phyloP scores from a whole-genome alignment of 108 stramenopile species.

The Nannochloropsis salina region DNA sequence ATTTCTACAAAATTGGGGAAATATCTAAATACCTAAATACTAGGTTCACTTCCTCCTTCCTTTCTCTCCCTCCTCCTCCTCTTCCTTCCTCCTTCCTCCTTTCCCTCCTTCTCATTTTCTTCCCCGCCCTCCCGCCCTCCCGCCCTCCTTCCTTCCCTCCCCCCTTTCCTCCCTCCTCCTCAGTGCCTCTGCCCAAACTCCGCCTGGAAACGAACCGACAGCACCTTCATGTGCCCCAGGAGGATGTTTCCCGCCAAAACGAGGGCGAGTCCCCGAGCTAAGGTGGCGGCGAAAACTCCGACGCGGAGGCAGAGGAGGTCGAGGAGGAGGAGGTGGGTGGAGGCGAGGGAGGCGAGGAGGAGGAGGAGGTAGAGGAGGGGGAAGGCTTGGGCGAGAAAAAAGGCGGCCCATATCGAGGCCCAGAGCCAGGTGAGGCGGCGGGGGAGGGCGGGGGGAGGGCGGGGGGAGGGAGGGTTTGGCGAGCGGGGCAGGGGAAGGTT shows the following conservation, averaged over 20 bases:
- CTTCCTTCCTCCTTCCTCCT: not conserved
- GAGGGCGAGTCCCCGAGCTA: not conserved
- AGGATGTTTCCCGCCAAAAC: not conserved
- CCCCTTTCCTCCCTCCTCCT: not conserved
- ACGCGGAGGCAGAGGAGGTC: not conserved
- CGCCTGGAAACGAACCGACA: not conserved
- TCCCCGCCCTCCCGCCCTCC: not conserved
- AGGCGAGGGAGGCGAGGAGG: not conserved
- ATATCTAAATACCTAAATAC: not conserved
- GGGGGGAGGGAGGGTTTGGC: not conserved
- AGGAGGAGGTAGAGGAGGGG: not conserved
- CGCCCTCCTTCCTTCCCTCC: not conserved
- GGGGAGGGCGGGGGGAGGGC: not conserved
- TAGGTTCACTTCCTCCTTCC: not conserved
- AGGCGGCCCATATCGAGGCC: not conserved
- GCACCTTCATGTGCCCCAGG: not conserved
- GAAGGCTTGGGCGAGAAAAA: not conserved
- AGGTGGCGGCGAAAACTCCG: not conserved
- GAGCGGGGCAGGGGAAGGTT: not conserved
- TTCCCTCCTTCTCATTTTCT: not conserved
- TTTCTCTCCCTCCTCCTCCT: not conserved
- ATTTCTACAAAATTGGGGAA: not conserved
- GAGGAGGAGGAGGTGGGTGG: not conserved
- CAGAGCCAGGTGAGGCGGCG: not conserved
- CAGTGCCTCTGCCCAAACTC: not conserved